Evolutionary conservation across 106 monocot genomes (phyloP).

Genomic region (Platanthera guangdongensis): DNA sequence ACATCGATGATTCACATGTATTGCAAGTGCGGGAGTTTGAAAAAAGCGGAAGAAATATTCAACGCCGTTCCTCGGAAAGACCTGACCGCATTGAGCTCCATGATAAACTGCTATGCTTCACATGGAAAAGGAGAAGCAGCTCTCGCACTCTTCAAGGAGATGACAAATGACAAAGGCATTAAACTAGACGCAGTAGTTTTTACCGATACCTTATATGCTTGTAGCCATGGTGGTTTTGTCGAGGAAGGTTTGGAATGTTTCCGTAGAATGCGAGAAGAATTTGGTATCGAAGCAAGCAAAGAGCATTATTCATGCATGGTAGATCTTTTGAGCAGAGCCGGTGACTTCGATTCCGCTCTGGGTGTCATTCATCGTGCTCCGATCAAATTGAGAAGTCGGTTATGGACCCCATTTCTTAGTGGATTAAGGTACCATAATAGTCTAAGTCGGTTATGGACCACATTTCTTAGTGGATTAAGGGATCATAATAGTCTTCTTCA

Average conservation of each 20-base stretch:
- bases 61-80: not conserved
- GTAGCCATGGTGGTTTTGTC: conserved; percentile 32
- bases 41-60: conserved; percentile 22
- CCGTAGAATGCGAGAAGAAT: conserved; percentile 22
- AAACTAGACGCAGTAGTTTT: conserved; percentile 34
- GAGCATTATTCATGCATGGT: conserved; percentile 47
- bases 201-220: conserved; percentile 26
- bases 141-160: conserved; percentile 28
- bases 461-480: conserved; percentile 32
- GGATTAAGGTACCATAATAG: conserved; percentile 15
- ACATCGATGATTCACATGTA: conserved; percentile 32
- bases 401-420: conserved; percentile 26
- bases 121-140: conserved; percentile 28
- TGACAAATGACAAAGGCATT: conserved; percentile 17
- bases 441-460: conserved; percentile 11
- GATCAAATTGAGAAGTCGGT: conserved; percentile 13
- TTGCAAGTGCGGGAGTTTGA: conserved; percentile 23
- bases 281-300: conserved; percentile 23
- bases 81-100: conserved; percentile 17
- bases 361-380: conserved; percentile 19
- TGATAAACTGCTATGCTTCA: conserved; percentile 24
- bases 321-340: conserved; percentile 32
- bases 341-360: conserved; percentile 18
- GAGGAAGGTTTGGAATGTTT: conserved; percentile 32
- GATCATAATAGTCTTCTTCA: not conserved